Conservation (phyloP, 148 eudicot species). For the Amaranthus hypochondriacus region DNA sequence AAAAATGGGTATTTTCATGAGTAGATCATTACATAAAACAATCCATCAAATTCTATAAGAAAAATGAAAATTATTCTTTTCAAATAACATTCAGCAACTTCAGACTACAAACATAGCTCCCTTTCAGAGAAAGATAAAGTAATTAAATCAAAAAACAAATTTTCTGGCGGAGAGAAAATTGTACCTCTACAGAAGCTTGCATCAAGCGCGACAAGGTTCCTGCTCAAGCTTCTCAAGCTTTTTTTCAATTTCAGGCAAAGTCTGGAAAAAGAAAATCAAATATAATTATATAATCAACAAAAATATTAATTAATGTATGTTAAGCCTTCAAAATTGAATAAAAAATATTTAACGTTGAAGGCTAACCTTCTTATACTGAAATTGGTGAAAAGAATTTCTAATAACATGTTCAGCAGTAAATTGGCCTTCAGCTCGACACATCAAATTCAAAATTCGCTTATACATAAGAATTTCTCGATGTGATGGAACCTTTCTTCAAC, state of each 20-base stretch:
- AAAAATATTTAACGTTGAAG: slow-evolving; percentile 1
- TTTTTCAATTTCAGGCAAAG: slow-evolving; percentile 89
- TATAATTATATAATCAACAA: no score
- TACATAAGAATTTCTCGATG: no score
- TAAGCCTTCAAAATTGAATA: slow-evolving; percentile 1
- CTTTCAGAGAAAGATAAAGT: slow-evolving; percentile 9
- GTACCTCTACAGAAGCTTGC: slow-evolving; percentile 97
- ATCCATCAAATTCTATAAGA: no score
- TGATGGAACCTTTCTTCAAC: no score
- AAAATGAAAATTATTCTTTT: no score
- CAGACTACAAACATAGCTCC: slow-evolving; percentile 44
- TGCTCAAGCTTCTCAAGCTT: slow-evolving; percentile 77
- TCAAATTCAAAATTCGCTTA: slow-evolving; percentile 81
- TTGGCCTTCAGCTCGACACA: slow-evolving; percentile 98
- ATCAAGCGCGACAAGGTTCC: slow-evolving; percentile 80
- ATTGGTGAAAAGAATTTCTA: slow-evolving; percentile 90
- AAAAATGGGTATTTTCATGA: no score
- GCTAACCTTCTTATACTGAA: slow-evolving; percentile 90
- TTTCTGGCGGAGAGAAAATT: neutral
- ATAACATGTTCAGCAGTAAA: slow-evolving; percentile 98
- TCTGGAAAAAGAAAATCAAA: slow-evolving; percentile 39
- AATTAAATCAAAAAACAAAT: neutral
- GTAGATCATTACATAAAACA: no score
- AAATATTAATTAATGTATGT: no score
- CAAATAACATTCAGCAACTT: slow-evolving; percentile 45